Conservation (phyloP, 441 rosid genomes). For the Eutrema salsugineum region DNA sequence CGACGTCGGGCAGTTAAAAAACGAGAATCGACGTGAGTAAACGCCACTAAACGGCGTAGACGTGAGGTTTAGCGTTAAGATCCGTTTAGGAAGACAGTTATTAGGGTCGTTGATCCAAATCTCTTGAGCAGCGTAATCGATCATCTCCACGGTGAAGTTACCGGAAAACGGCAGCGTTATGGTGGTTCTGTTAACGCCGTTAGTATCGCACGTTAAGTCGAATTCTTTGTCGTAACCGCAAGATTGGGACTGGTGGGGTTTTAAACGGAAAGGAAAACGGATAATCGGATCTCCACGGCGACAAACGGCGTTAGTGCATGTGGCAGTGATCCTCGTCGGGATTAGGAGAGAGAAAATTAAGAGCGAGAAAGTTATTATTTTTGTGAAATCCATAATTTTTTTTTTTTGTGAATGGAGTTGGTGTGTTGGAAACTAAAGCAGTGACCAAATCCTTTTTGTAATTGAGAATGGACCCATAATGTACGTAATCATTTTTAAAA, state of each 20-base stretch:
- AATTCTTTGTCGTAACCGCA: constrained; percentile 55
- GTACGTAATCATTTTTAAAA: constrained; percentile 21
- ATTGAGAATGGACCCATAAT: constrained; percentile 11
- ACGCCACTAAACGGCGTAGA: constrained; percentile 45
- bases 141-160: constrained; percentile 40
- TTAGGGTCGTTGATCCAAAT: constrained; percentile 51
- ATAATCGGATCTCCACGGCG: constrained; percentile 31
- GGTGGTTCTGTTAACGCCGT: constrained; percentile 35
- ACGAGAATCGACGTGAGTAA: constrained; percentile 39
- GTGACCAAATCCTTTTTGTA: constrained; percentile 18
- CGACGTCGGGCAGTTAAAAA: constrained; percentile 55
- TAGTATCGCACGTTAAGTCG: constrained; percentile 42
- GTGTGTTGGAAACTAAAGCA: constrained; percentile 15
- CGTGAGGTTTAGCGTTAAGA: constrained; percentile 50
- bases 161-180: constrained; percentile 47
- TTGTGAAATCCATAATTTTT: constrained; percentile 21
- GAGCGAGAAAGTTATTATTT: constrained; percentile 5
- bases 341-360: constrained; percentile 13
- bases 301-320: constrained; percentile 37
- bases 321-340: constrained; percentile 17
- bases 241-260: constrained; percentile 26
- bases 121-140: constrained; percentile 55
- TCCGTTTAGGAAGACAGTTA: constrained; percentile 48
- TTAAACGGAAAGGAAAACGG: constrained; percentile 64
- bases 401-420: neutral